Percentiles rank a stretch among this genome's conserved stretches.
phyloP scores from a whole-genome alignment of 805 yeast genomes.

The Nadsonia fulvescens region DNA sequence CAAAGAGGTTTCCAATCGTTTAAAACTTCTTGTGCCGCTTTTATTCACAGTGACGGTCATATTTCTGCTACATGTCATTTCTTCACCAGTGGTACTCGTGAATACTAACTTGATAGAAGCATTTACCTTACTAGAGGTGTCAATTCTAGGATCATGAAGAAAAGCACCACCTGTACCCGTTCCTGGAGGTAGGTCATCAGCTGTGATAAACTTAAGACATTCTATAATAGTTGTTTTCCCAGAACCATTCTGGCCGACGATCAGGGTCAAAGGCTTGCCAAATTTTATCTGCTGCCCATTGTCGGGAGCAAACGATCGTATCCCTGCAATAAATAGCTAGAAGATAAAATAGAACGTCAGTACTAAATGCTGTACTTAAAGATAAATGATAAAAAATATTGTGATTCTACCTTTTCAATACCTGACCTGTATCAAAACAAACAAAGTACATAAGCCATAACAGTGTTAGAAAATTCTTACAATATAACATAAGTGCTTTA shows the following conservation, averaged over 20 bases:
- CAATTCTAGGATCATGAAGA: slow-evolving; percentile 67
- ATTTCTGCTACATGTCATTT: slow-evolving; percentile 75
- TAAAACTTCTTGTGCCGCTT: too few relatives aligned
- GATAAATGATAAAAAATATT: too few relatives aligned
- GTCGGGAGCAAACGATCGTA: slow-evolving; percentile 79
- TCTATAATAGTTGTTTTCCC: slow-evolving; percentile 95
- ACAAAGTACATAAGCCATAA: too few relatives aligned
- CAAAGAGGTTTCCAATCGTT: too few relatives aligned
- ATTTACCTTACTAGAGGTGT: slow-evolving; percentile 52
- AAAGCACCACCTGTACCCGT: slow-evolving; percentile 94
- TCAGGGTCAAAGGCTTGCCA: slow-evolving; percentile 76
- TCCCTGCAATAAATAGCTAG: slow-evolving; percentile 67
- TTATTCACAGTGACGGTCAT: slow-evolving; percentile 56
- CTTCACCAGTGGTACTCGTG: slow-evolving; percentile 47
- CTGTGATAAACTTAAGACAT: slow-evolving; percentile 81
- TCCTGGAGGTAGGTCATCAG: slow-evolving; percentile 92
- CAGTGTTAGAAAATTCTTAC: too few relatives aligned
- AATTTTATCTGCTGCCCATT: slow-evolving; percentile 75
- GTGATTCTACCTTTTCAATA: too few relatives aligned
- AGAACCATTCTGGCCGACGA: slow-evolving; percentile 91
- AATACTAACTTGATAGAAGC: slow-evolving; percentile 88
- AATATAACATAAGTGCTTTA: too few relatives aligned
- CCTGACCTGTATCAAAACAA: too few relatives aligned
- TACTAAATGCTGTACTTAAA: too few relatives aligned
- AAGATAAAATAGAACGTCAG: too few relatives aligned